phyloP scores from a whole-genome alignment of 768 basidiomycete genomes.

The Suillus sp. region DNA sequence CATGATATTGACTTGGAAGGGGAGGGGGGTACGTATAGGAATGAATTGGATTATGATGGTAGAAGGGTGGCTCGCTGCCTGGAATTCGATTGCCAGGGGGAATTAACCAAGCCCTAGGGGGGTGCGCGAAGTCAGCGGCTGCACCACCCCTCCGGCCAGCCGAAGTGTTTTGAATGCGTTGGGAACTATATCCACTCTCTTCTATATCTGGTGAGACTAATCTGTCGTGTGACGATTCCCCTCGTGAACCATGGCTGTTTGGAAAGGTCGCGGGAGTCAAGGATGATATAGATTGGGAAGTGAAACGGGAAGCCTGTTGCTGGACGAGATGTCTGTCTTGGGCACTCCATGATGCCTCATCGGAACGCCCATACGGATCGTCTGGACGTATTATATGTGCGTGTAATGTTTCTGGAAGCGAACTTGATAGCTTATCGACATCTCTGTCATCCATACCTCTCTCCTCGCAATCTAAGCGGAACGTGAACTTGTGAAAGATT shows the following conservation, averaged over 20 bases:
- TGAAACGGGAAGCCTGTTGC: slow-evolving; percentile 10
- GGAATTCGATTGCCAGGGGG: slow-evolving; percentile 30
- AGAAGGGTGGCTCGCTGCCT: slow-evolving; percentile 36
- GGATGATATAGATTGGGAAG: slow-evolving; percentile 4
- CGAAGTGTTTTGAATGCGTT: slow-evolving; percentile 9
- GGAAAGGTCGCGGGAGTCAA: slow-evolving; percentile 17
- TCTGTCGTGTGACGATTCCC: slow-evolving; percentile 6
- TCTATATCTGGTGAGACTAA: slow-evolving; percentile 9
- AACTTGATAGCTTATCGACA: slow-evolving; percentile 12
- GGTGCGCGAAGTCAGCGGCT: neutral
- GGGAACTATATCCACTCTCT: slow-evolving; percentile 9
- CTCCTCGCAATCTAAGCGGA: slow-evolving; percentile 1
- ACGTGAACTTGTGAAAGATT: neutral
- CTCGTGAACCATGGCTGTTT: slow-evolving; percentile 5
- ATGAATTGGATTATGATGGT: slow-evolving; percentile 16
- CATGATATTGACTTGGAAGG: slow-evolving; percentile 17
- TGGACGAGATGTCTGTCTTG: slow-evolving; percentile 11
- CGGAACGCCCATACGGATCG: slow-evolving; percentile 4
- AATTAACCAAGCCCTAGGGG: slow-evolving; percentile 25
- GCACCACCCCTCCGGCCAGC: neutral
- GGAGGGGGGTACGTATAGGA: slow-evolving; percentile 31
- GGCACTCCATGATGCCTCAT: slow-evolving; percentile 14
- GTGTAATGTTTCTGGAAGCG: slow-evolving; percentile 17
- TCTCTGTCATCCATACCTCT: slow-evolving; percentile 17
- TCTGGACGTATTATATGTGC: slow-evolving; percentile 12